Percentiles rank a stretch among this genome's conserved stretches.
These are phyloP conservation scores for Brassica nigra DNA, from an alignment of 345 rosid species.

Conservation along the genomic window DNA sequence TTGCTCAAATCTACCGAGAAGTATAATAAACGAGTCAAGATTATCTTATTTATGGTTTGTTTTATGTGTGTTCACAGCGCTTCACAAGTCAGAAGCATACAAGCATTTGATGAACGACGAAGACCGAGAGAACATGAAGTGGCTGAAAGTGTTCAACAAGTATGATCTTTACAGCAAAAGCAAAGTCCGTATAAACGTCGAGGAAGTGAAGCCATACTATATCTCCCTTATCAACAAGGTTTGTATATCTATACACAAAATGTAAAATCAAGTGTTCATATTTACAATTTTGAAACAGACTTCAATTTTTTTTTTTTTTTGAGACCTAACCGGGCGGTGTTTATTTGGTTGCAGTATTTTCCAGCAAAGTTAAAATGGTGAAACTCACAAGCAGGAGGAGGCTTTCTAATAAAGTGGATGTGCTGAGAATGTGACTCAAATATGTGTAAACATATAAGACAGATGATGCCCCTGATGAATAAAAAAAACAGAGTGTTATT, in stretches of 20 bases:
- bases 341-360: conserved; percentile 40
- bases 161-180: conserved; percentile 76
- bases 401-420: conserved; percentile 15
- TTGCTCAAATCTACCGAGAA: background rate
- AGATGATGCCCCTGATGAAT: conserved; percentile 9
- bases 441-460: conserved; percentile 8
- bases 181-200: conserved; percentile 58
- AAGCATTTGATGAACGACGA: conserved; percentile 55
- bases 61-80: conserved; percentile 42
- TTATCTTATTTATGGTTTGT: background rate
- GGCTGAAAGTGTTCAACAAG: conserved; percentile 72
- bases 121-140: conserved; percentile 56
- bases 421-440: background rate
- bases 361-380: conserved; percentile 44
- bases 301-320: background rate
- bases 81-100: conserved; percentile 60
- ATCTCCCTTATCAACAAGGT: conserved; percentile 51
- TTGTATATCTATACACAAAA: background rate
- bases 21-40: background rate
- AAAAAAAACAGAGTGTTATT: conserved; percentile 27
- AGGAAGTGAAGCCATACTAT: conserved; percentile 53
- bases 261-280: background rate
- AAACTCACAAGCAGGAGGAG: conserved; percentile 10
- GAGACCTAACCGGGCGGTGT: background rate
- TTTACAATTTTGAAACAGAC: background rate